Conservation (phyloP, 2,329 filamentous ascomycete species). For the Fusarium neocosmosporiellum region DNA sequence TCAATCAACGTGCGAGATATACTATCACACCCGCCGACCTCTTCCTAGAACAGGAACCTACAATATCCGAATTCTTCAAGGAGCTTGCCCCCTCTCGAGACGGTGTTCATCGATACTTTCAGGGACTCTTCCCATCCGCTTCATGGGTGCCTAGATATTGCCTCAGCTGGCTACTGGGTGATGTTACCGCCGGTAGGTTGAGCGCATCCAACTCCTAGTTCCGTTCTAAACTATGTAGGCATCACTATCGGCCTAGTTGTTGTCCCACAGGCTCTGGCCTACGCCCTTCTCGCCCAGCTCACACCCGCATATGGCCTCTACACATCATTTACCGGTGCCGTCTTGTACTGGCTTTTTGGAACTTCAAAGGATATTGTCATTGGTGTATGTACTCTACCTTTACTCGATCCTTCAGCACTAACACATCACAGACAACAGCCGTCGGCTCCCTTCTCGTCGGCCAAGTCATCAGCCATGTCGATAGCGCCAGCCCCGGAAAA, state of each 20-base stretch:
- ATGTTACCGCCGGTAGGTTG: conserved; percentile 74
- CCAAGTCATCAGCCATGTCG: conserved; percentile 56
- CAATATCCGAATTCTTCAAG: conserved; percentile 69
- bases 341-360: conserved; percentile 86
- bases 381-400: conserved; percentile 56
- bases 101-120: conserved; percentile 63
- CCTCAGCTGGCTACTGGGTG: conserved; percentile 76
- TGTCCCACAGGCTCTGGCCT: conserved; percentile 84
- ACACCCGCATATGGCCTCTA: conserved; percentile 79
- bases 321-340: conserved; percentile 83
- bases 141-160: conserved; percentile 80
- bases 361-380: conserved; percentile 90
- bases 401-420: background rate
- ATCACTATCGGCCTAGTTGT: conserved; percentile 73
- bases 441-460: conserved; percentile 64
- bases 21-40: conserved; percentile 42
- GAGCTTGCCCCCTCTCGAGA: conserved; percentile 62
- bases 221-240: conserved; percentile 48
- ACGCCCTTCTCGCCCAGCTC: conserved; percentile 77
- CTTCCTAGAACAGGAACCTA: conserved; percentile 74
- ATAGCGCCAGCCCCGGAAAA: conserved; percentile 47
- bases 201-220: conserved; percentile 53
- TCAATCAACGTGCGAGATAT: conserved; percentile 41
- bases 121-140: conserved; percentile 70
- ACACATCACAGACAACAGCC: conserved; percentile 62